These are phyloP conservation scores for Fusarium compactum DNA, from an alignment of 2,329 filamentous ascomycete species.

Conservation along the genomic window DNA sequence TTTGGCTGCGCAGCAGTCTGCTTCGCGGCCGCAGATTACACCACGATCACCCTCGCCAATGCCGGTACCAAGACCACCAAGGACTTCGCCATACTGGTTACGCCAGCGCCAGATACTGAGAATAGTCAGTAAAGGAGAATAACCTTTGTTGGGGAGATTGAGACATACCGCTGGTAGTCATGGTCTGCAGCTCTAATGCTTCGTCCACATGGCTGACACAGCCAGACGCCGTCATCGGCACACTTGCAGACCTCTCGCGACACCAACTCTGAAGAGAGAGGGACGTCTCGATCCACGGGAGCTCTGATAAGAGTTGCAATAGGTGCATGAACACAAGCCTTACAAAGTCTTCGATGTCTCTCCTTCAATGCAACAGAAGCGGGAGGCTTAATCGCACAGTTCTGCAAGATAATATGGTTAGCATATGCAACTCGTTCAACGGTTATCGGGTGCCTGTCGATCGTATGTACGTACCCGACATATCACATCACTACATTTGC, in stretches of 20 bases:
- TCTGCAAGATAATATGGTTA: conserved; percentile 65
- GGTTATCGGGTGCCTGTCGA: conserved; percentile 5
- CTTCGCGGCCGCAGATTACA: conserved; percentile 85
- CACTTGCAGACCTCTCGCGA: conserved; percentile 67
- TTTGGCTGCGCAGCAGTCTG: conserved; percentile 79
- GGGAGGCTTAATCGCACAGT: conserved; percentile 89
- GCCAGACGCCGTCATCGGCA: conserved; percentile 74
- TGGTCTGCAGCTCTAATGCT: conserved; percentile 71
- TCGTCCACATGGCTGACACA: conserved; percentile 86
- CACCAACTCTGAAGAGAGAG: conserved; percentile 68
- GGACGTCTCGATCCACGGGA: conserved; percentile 56
- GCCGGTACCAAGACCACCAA: conserved; percentile 84
- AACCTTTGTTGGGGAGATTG: too few species aligned
- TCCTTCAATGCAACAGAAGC: conserved; percentile 74
- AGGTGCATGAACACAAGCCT: conserved; percentile 78
- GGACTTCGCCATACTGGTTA: conserved; percentile 83
- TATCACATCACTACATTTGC: conserved; percentile 79
- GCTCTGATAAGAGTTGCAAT: conserved; percentile 67
- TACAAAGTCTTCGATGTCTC: conserved; percentile 85
- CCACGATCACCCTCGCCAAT: conserved; percentile 90
- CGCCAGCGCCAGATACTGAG: conserved; percentile 88
- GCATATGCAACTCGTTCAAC: conserved; percentile 10
- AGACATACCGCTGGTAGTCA: conserved; percentile 67
- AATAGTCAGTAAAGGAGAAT: conserved; percentile 16
- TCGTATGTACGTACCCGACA: conserved; percentile 75